Percentiles rank a stretch among this genome's conserved stretches.
Evolutionary conservation across 352 stramenopile species (phyloP).

Genomic region (Phytophthora agathidicida): DNA sequence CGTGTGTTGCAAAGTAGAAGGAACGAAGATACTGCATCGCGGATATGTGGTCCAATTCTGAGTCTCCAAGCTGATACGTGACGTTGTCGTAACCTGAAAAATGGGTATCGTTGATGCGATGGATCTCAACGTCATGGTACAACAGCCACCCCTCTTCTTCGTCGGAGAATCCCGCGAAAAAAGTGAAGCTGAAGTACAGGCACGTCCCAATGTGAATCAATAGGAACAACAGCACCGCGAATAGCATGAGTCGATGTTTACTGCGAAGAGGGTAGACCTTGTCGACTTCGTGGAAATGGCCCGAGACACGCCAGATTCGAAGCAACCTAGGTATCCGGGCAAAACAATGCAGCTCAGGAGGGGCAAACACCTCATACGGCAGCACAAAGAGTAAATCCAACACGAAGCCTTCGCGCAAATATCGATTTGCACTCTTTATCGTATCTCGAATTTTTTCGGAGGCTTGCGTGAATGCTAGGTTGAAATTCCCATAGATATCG

Average conservation of each 20-base stretch:
- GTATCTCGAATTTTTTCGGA: constrained; percentile 40
- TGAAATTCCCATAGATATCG: constrained; percentile 56
- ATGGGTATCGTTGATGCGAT: constrained; percentile 15
- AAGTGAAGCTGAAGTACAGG: constrained; percentile 43
- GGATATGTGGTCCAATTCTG: constrained; percentile 10
- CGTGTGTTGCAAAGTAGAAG: constrained; percentile 48
- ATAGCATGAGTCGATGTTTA: constrained; percentile 22
- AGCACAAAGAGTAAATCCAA: constrained; percentile 44
- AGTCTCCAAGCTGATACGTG: constrained; percentile 6
- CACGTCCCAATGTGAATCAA: constrained; percentile 43
- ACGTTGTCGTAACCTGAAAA: constrained; percentile 7
- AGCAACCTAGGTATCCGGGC: constrained; percentile 23
- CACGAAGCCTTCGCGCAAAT: constrained; percentile 30
- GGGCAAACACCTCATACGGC: constrained; percentile 38
- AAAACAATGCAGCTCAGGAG: constrained; percentile 8
- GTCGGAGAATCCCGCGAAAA: constrained; percentile 30
- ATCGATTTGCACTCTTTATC: constrained; percentile 30
- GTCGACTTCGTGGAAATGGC: constrained; percentile 40
- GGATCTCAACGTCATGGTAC: constrained; percentile 30
- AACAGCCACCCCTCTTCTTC: constrained; percentile 34
- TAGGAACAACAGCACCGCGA: constrained; percentile 24
- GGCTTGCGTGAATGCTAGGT: constrained; percentile 32
- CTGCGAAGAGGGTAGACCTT: constrained; percentile 17
- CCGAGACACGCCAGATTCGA: constrained; percentile 29
- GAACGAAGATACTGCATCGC: constrained; percentile 50